A percentile compares a stretch with the other conserved stretches of the same genome.
These are phyloP conservation scores for Halenospora varia DNA, from an alignment of 495 filamentous ascomycete genomes.

Conservation along the genomic window DNA sequence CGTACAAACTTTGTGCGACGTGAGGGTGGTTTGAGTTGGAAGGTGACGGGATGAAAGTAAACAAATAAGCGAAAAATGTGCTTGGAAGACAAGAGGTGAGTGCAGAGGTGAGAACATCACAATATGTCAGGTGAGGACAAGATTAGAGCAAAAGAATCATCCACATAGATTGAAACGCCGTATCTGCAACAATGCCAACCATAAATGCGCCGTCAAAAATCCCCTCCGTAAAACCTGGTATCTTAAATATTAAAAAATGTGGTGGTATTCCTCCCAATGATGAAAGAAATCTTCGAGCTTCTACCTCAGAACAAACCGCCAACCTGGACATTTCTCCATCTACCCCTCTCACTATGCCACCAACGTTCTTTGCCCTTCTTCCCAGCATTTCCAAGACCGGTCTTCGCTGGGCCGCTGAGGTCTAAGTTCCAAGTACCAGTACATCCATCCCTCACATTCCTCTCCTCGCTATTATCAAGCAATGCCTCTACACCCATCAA, in stretches of 20 bases:
- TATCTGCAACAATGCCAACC: too few species aligned
- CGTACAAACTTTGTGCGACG: too few species aligned
- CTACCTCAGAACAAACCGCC: background rate
- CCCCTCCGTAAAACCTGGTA: background rate
- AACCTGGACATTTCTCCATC: constrained; percentile 3
- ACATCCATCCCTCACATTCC: constrained; percentile 40
- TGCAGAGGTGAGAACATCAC: too few species aligned
- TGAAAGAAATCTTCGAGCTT: background rate
- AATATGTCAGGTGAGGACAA: too few species aligned
- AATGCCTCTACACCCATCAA: constrained; percentile 43
- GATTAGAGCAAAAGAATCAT: too few species aligned
- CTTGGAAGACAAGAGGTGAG: too few species aligned
- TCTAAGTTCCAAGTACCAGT: constrained; percentile 50
- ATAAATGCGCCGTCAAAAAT: background rate
- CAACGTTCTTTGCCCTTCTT: background rate
- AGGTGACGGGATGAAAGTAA: background rate
- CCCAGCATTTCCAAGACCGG: background rate
- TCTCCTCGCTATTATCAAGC: constrained; percentile 26
- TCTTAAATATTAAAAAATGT: background rate
- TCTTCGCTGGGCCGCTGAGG: background rate
- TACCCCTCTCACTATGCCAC: background rate
- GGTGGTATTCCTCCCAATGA: background rate
- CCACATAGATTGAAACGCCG: too few species aligned
- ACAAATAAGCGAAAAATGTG: too few species aligned
- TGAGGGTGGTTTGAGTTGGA: background rate